Evolutionary conservation across 2,329 filamentous ascomycete species (phyloP).

Genomic region (Coniochaeta pulveracea): DNA sequence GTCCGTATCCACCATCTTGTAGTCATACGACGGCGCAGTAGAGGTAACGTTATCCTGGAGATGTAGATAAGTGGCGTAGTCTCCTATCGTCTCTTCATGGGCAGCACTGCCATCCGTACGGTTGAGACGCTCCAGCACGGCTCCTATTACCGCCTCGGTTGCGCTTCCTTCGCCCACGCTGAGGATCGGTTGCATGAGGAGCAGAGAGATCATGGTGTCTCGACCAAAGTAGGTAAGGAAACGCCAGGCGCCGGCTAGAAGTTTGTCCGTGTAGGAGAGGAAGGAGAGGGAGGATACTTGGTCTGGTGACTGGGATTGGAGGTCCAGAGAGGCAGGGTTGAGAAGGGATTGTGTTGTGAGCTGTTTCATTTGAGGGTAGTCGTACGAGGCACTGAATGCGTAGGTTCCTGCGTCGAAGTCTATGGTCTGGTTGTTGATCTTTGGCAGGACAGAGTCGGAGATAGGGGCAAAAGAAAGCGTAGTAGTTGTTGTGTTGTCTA

Average conservation of each 20-base stretch:
- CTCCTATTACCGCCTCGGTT: slow-evolving; percentile 48
- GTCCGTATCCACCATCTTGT: slow-evolving; percentile 54
- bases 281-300: slow-evolving; percentile 41
- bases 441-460: slow-evolving; percentile 17
- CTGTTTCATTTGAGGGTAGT: slow-evolving; percentile 50
- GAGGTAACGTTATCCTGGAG: slow-evolving; percentile 38
- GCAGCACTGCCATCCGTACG: slow-evolving; percentile 47
- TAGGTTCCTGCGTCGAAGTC: slow-evolving; percentile 42
- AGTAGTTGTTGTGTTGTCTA: slow-evolving; percentile 49
- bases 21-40: slow-evolving; percentile 41
- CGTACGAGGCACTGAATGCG: slow-evolving; percentile 44
- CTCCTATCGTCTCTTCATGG: slow-evolving; percentile 55
- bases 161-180: slow-evolving; percentile 42
- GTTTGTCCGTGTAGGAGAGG: slow-evolving; percentile 50
- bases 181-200: slow-evolving; percentile 46
- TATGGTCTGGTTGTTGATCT: slow-evolving; percentile 28
- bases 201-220: slow-evolving; percentile 50
- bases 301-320: slow-evolving; percentile 31
- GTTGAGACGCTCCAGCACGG: slow-evolving; percentile 50
- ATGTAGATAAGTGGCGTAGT: slow-evolving; percentile 52
- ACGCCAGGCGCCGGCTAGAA: slow-evolving; percentile 53
- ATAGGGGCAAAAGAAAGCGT: slow-evolving; percentile 33
- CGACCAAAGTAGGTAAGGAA: slow-evolving; percentile 58
- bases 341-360: slow-evolving; percentile 37
- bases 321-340: slow-evolving; percentile 30